These are phyloP conservation scores for Avicennia marina DNA, from an alignment of 257 asterid species.

Conservation along the genomic window DNA sequence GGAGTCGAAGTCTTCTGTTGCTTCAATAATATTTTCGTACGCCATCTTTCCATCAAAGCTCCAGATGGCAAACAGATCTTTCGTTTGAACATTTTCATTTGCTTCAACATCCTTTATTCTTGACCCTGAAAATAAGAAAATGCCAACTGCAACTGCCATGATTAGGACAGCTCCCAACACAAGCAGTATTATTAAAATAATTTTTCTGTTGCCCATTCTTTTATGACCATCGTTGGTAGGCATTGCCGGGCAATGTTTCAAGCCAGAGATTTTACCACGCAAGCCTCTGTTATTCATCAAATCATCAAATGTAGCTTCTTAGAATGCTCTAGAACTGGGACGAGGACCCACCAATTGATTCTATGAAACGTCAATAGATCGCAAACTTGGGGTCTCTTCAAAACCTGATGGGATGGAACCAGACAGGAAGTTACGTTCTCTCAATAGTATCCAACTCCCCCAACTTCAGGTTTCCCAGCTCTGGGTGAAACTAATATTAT, in stretches of 20 bases:
- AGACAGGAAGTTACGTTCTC: constrained; percentile 25
- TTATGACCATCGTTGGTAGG: not conserved
- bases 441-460: constrained; percentile 12
- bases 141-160: not conserved
- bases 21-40: constrained; percentile 25
- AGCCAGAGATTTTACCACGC: constrained; percentile 22
- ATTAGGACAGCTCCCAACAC: constrained; percentile 6
- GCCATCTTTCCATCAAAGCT: constrained; percentile 25
- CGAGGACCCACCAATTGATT: constrained; percentile 36
- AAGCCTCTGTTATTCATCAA: constrained; percentile 26
- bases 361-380: constrained; percentile 23
- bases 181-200: constrained; percentile 7
- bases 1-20: constrained; percentile 24
- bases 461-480: constrained; percentile 18
- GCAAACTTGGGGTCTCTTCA: constrained; percentile 1
- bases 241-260: constrained; percentile 21
- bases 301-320: constrained; percentile 7
- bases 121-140: not conserved
- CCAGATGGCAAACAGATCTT: constrained; percentile 15
- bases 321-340: constrained; percentile 28
- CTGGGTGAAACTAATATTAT: too few species aligned
- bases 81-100: not conserved
- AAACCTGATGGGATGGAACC: constrained; percentile 29
- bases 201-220: not conserved
- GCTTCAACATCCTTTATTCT: not conserved